Evolutionary conservation across 768 basidiomycete species (phyloP).

Genomic region (Mycena vulgaris): DNA sequence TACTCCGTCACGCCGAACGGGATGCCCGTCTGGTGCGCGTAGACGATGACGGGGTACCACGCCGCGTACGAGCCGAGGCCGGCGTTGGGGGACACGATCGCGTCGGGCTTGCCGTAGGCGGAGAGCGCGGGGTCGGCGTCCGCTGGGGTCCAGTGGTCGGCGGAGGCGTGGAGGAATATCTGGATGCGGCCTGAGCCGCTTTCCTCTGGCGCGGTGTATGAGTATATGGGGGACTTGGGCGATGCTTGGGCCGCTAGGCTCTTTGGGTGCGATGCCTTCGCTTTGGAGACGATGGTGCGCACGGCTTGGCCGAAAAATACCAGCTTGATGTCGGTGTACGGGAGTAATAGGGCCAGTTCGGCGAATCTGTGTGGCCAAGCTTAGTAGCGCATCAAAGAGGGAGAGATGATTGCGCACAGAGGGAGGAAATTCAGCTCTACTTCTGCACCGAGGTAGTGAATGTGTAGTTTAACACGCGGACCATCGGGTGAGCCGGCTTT

Average conservation of each 20-base stretch:
- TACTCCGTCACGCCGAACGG: constrained; percentile 42
- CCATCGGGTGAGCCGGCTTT: constrained; percentile 34
- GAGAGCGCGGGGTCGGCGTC: constrained; percentile 39
- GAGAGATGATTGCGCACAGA: constrained; percentile 47
- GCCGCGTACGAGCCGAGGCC: constrained; percentile 54
- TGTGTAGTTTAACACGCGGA: constrained; percentile 46
- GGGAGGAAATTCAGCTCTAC: constrained; percentile 62
- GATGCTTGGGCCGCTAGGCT: constrained; percentile 37
- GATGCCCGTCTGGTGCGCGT: constrained; percentile 29
- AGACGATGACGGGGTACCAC: constrained; percentile 52
- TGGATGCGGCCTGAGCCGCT: constrained; percentile 53
- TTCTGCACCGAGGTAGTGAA: constrained; percentile 59
- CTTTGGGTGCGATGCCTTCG: constrained; percentile 36
- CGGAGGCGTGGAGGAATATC: constrained; percentile 47
- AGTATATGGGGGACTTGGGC: constrained; percentile 35
- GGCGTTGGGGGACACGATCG: constrained; percentile 57
- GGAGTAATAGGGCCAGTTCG: constrained; percentile 2
- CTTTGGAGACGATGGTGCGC: constrained; percentile 48
- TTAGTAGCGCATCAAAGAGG: neutral
- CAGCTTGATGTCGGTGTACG: constrained; percentile 53
- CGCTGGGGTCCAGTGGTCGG: constrained; percentile 31
- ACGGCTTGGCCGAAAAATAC: constrained; percentile 55
- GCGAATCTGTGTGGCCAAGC: constrained; percentile 39
- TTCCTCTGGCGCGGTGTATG: constrained; percentile 52
- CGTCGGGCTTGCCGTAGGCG: constrained; percentile 44